Conservation (phyloP, 805 yeast species). For the Ogataea nonfermentans region DNA sequence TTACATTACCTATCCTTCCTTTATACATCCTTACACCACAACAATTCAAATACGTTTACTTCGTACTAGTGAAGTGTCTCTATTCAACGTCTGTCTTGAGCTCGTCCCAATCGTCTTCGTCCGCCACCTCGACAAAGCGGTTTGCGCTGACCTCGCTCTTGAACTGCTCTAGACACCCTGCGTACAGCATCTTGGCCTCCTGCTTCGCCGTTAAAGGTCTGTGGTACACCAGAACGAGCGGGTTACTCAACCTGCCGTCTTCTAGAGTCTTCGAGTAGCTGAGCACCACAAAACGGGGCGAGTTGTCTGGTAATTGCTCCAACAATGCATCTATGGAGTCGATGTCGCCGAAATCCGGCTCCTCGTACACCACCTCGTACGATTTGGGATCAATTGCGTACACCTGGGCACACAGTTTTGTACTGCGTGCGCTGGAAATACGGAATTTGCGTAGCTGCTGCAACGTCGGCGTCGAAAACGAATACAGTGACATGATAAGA, state of each 20-base stretch:
- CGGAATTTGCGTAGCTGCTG: constrained; percentile 67
- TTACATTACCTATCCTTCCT: no score
- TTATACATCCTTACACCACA: neutral
- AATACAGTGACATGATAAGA: constrained; percentile 48
- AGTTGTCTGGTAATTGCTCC: constrained; percentile 78
- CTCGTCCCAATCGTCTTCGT: constrained; percentile 58
- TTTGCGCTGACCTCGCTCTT: constrained; percentile 76
- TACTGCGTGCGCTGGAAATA: constrained; percentile 64
- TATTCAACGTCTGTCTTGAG: constrained; percentile 7
- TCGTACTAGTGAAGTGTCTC: neutral
- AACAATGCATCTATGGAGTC: constrained; percentile 57
- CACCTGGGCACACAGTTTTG: constrained; percentile 58
- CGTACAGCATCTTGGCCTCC: constrained; percentile 81
- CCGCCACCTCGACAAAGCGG: constrained; percentile 59
- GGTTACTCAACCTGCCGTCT: constrained; percentile 74
- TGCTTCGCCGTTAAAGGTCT: constrained; percentile 85
- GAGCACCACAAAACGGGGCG: constrained; percentile 72
- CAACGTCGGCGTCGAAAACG: constrained; percentile 60
- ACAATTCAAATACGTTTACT: no score
- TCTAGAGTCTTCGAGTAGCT: constrained; percentile 68
- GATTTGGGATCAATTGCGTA: constrained; percentile 56
- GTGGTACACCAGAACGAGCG: constrained; percentile 82
- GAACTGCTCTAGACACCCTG: constrained; percentile 82
- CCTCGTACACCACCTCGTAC: constrained; percentile 51
- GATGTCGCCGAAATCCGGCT: constrained; percentile 39